These are phyloP conservation scores for Fusarium compactum DNA, from an alignment of 2,329 filamentous ascomycete genomes.

Conservation along the genomic window DNA sequence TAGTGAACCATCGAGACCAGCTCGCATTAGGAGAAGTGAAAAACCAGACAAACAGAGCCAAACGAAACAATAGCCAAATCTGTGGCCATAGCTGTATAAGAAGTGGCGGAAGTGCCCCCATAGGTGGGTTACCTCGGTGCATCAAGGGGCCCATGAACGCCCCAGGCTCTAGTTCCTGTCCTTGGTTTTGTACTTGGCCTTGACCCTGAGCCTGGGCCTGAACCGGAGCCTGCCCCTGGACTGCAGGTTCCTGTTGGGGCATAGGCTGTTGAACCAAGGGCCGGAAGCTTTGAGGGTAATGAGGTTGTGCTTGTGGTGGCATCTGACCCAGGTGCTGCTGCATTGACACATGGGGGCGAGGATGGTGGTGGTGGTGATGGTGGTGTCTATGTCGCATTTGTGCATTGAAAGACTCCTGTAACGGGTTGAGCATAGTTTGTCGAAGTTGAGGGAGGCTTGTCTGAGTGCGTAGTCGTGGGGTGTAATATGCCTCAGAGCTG, in stretches of 20 bases:
- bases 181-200: constrained; percentile 32
- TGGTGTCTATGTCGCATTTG: constrained; percentile 43
- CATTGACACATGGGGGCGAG: constrained; percentile 17
- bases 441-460: constrained; percentile 47
- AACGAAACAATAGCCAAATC: constrained; percentile 70
- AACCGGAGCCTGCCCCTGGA: constrained; percentile 27
- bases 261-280: constrained; percentile 37
- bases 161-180: constrained; percentile 46
- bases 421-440: constrained; percentile 28
- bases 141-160: constrained; percentile 40
- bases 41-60: constrained; percentile 73
- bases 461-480: constrained; percentile 54
- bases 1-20: constrained; percentile 70
- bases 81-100: constrained; percentile 65
- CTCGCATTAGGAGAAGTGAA: constrained; percentile 70
- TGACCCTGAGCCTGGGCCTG: constrained; percentile 30
- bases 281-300: constrained; percentile 24
- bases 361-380: constrained; percentile 45
- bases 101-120: constrained; percentile 50
- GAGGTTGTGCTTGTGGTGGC: constrained; percentile 24
- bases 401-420: constrained; percentile 31
- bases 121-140: constrained; percentile 57
- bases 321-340: constrained; percentile 27
- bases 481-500: constrained; percentile 64
- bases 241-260: constrained; percentile 46